Evolutionary conservation across 306 rosid genomes (phyloP).

Genomic region (Rubus idaeus): DNA sequence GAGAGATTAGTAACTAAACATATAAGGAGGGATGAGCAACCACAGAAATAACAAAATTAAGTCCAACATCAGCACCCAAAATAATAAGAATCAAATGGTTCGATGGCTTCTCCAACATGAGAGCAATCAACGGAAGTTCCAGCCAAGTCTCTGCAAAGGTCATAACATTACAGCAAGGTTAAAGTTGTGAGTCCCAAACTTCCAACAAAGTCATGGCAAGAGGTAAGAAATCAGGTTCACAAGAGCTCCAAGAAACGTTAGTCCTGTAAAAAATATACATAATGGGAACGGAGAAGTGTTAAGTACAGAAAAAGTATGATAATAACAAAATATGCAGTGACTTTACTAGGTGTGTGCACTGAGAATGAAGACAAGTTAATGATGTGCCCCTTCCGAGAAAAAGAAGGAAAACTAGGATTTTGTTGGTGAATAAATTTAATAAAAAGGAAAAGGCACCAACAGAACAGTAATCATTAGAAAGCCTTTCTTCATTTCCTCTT

Average conservation of each 20-base stretch:
- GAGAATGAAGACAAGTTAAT: not conserved
- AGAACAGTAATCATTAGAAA: slow-evolving; percentile 1
- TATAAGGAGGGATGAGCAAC: slow-evolving; percentile 37
- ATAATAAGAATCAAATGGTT: slow-evolving; percentile 37
- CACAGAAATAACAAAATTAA: slow-evolving; percentile 32
- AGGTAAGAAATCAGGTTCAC: slow-evolving; percentile 98
- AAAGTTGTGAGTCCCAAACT: slow-evolving; percentile 99
- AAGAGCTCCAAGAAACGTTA: slow-evolving; percentile 98
- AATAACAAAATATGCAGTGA: slow-evolving; percentile 22
- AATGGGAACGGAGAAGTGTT: slow-evolving; percentile 56
- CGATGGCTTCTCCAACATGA: slow-evolving; percentile 49
- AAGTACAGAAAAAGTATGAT: slow-evolving; percentile 48
- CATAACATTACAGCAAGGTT: slow-evolving; percentile 99
- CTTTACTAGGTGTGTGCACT: not conserved
- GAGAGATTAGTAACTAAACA: slow-evolving; percentile 54
- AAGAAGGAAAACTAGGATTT: slow-evolving; percentile 4
- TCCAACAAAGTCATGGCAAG: slow-evolving; percentile 99
- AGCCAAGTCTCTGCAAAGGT: slow-evolving; percentile 90
- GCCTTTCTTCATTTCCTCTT: slow-evolving; percentile 8
- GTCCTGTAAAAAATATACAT: slow-evolving; percentile 90
- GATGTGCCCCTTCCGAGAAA: not conserved
- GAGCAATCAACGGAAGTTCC: slow-evolving; percentile 43
- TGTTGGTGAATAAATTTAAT: not conserved
- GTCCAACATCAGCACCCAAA: slow-evolving; percentile 45
- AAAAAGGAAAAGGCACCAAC: not conserved